Base-by-base conservation (phyloP, 2,329 filamentous ascomycete genomes). In the Laburnicola sp. region DNA sequence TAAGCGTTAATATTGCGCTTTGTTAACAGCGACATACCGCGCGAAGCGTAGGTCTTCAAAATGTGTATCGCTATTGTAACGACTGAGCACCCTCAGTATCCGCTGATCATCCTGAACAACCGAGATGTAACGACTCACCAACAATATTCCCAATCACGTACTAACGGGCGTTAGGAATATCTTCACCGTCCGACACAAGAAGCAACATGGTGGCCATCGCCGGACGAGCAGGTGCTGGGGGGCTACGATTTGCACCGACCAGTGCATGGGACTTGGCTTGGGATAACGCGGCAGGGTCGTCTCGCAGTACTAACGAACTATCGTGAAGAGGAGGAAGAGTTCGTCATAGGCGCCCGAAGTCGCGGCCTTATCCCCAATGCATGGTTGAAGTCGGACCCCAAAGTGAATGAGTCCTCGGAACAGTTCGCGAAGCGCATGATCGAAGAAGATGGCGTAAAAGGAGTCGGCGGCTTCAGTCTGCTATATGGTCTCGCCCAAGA, bases 271-370 rank as follows among this genome's bases (percentile, higher is more conserved):
- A 86, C 84, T 53, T 87, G 84, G 84, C 79, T 86, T 41, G 84
- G 82, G 21, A 75, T 86, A 50, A 86, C 83, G 6, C 77, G 74
- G 28, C 76, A 84, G 56, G 84, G 84, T 26, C 82, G 82, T 50
- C 65, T 87, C 40, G 83, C 83, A 2, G 80, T 85, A 4, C 75
- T 87, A 28, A 86, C 84, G 43, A 87, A 87, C 68, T 86, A 84
- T 65, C 81, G 82, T 34, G 84, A 86, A 65, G 72, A 79, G 36
- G 64, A 61, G 30, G 61, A 67, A 26, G 71, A 73, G 23, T 71
- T 78, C 16, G 68, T 78, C 25, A 66, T 76, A 38, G 71, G 72
- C 41, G 69, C 71, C 37, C 79, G 80, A 35, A 84, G 80, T 55
- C 77, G 84, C 25, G 84, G 84, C 2, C 74, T 76, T 6, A 84